Evolutionary conservation across 2,329 filamentous ascomycete species (phyloP), one percentile per base, ranked within the genome.

Genomic region (Camillea tinctor): DNA sequence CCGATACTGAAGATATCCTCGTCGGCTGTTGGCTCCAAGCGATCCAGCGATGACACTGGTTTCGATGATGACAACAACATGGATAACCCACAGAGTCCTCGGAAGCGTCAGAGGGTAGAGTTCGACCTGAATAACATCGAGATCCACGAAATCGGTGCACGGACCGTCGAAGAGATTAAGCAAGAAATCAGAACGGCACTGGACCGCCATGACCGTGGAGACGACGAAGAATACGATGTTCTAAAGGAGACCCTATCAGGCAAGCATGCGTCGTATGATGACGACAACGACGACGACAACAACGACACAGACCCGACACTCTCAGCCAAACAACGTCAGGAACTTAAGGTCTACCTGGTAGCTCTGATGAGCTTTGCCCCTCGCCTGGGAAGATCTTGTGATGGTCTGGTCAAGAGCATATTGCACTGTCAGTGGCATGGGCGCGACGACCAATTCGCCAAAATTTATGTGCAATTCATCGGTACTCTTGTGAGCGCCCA

Each of bases 401-500:
- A 83, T 21, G 82, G 81, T 4, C 76, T 90, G 24, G 81, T 90
- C 59, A 80, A 80, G 66, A 80, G 79, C 55, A 78, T 89, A 8
- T 75, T 90, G n/a, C 76, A 79, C 56, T 87, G 83, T 70, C 82
- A 84, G 36, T 90, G 88, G 88, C 77, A 88, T 40, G 87, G 85
- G 9, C 82, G 86, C 59, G 86, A 89, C 62, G 83, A 86, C 24
- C 78, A 81, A 40, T 92, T 92, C 70, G 81, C 87, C 59, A 84
- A 85, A 67, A 84, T 86, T 55, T 93, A 91, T 71, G 81, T 84
- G 58, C 82, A 87, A 68, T 89, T 92, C 66, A 76, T 92, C 22
- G 84, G 85, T 19, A 86, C 88, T 44, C 79, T 99, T 52, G 87
- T 93, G 56, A 96, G 91, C 61, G 90, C 93, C 0, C 92, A 97